These are phyloP conservation scores for Nitzschia sp. DNA, from an alignment of 108 stramenopile species.

Conservation along the genomic window DNA sequence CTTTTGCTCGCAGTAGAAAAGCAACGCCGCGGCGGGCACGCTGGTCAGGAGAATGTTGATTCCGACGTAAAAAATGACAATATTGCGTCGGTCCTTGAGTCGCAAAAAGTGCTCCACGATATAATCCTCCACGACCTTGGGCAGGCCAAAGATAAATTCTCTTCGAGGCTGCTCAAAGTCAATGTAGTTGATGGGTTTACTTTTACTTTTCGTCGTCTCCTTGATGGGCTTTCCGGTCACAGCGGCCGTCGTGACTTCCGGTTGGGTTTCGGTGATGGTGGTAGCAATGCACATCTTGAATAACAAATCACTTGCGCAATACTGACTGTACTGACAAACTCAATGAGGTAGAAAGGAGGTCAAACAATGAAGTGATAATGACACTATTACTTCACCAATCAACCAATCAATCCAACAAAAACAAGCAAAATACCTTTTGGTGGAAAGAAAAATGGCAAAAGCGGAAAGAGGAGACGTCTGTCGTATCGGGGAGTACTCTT, in stretches of 20 bases:
- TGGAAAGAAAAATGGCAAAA: too few relatives aligned
- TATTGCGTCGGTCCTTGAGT: constrained; percentile 13
- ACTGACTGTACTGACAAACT: too few relatives aligned
- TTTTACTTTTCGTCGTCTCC: not conserved
- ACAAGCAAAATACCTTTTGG: too few relatives aligned
- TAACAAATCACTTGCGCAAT: not conserved
- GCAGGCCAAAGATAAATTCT: constrained; percentile 10
- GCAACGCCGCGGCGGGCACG: constrained; percentile 3
- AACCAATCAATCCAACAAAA: too few relatives aligned
- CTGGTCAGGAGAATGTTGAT: constrained; percentile 10
- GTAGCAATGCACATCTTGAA: constrained; percentile 4
- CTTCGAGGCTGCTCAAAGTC: constrained; percentile 15
- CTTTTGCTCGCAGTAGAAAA: constrained; percentile 12
- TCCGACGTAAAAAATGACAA: constrained; percentile 13
- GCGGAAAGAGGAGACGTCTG: too few relatives aligned
- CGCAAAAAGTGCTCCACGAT: constrained; percentile 11
- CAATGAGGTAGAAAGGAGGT: too few relatives aligned
- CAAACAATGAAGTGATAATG: too few relatives aligned
- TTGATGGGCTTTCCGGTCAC: not conserved
- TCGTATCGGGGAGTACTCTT: too few relatives aligned
- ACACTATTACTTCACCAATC: too few relatives aligned
- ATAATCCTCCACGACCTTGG: constrained; percentile 19
- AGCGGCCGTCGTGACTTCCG: not conserved
- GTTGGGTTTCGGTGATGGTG: not conserved
- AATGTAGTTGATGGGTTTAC: constrained; percentile 1